Base-by-base conservation (phyloP, 768 basidiomycete species). In the Lyophyllum decastes region DNA sequence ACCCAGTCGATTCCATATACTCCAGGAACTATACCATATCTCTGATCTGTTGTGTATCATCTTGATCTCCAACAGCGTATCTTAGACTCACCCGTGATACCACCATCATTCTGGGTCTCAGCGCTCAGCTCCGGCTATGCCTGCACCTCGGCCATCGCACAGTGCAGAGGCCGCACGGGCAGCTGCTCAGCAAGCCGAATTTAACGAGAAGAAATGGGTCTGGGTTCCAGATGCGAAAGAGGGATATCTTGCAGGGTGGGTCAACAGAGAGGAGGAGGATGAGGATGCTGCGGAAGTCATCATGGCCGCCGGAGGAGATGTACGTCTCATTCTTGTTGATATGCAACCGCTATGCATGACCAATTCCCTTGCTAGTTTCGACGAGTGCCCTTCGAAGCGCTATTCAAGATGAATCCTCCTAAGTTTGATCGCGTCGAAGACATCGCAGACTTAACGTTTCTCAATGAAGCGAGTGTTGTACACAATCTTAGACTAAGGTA, bases 381-480 rank as follows among this genome's bases (percentile, higher is more conserved):
- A 47, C 71, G 68, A 63, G 83, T 96, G 4, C 88, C 90, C 16
- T 81, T 94, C 61, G 89, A 93, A 61, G 84, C 87, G 21, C 73
- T 97, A 40, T 92, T 89, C 67, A 95, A 95, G 79, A 96, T 96
- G 95, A 98, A 98, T 68, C 95, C 95, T 24, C 95, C 95, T 45
- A 97, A 98, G 74, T 99, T 98, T 71, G 95, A 98, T 77, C 85
- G 94, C 33, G 95, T 95, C 4, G 94, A 95, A 63, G 97, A 99
- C 71, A 98, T 98, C 62, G 97, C 97, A 41, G 95, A 98, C 76
- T 81, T 99, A 61, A 98, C 97, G 0, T 97, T 94, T 76, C 79
- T 98, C 58, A 98, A 98, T 71, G 97, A 99, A 80, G 95, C 97
- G 10, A 94, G 92, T 64, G 97, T 99, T 44, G 95, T 98, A n/a